Conservation (phyloP, 108 stramenopile species). For the Chaetoceros muelleri region DNA sequence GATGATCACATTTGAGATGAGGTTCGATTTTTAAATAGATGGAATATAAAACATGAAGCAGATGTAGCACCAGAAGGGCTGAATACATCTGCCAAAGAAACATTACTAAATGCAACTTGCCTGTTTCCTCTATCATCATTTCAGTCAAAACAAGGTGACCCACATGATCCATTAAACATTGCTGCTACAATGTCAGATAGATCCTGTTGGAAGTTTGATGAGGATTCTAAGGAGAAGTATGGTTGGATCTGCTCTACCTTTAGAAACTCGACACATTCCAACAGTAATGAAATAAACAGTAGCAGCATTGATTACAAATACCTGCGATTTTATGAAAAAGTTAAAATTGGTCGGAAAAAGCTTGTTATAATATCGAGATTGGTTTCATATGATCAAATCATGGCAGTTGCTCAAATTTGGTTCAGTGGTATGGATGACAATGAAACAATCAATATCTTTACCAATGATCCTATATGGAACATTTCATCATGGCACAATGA, state of each 20-base stretch:
- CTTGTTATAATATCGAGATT: slow-evolving; percentile 4
- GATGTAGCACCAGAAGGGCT: too few species aligned
- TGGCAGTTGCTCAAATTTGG: slow-evolving; percentile 11
- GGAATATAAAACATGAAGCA: neutral
- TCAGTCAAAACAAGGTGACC: slow-evolving; percentile 6
- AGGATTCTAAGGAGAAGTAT: slow-evolving; percentile 5
- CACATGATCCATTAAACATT: slow-evolving; percentile 2
- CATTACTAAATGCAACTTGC: neutral
- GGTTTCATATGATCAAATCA: slow-evolving; percentile 8
- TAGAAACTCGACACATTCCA: neutral
- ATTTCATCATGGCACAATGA: slow-evolving; percentile 1
- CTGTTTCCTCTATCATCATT: slow-evolving; percentile 3
- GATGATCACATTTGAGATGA: neutral
- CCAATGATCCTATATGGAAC: slow-evolving; percentile 8
- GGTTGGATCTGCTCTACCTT: slow-evolving; percentile 9
- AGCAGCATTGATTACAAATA: neutral
- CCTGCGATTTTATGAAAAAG: neutral
- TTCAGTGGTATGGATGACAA: neutral
- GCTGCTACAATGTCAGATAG: neutral
- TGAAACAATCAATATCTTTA: too few species aligned
- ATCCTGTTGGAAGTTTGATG: slow-evolving; percentile 6
- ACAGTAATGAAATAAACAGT: neutral
- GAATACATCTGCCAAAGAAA: neutral
- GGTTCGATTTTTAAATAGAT: neutral
- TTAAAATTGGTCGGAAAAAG: neutral